Percentiles rank a stretch among this genome's conserved stretches.
phyloP scores from a whole-genome alignment of 1,139 yeast genomes.

The Protomyces gravidus region DNA sequence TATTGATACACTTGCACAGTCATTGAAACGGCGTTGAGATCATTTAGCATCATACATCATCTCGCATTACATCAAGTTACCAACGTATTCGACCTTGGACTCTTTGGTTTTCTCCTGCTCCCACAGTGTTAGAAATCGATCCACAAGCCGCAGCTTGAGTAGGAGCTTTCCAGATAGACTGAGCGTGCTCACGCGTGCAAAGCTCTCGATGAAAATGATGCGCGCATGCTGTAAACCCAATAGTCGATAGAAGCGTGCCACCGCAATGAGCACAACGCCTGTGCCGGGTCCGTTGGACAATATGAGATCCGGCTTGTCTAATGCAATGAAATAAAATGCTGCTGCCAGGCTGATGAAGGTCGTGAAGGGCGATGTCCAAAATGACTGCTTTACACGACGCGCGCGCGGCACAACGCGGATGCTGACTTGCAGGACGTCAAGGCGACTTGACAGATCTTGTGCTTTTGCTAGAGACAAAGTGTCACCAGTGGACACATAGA shows the following conservation, averaged over 20 bases:
- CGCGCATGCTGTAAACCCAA: slow-evolving; percentile 50
- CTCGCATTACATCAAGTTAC: slow-evolving; percentile 55
- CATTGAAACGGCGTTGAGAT: slow-evolving; percentile 4
- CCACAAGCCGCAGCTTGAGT: slow-evolving; percentile 48
- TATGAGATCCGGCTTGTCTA: slow-evolving; percentile 42
- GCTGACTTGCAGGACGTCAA: not conserved
- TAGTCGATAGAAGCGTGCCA: slow-evolving; percentile 52
- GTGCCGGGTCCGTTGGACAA: slow-evolving; percentile 94
- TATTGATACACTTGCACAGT: slow-evolving; percentile 14
- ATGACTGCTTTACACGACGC: slow-evolving; percentile 66
- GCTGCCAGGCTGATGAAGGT: slow-evolving; percentile 43
- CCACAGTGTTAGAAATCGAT: slow-evolving; percentile 90
- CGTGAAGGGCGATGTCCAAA: slow-evolving; percentile 51
- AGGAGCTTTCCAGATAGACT: slow-evolving; percentile 73
- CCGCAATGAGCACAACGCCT: slow-evolving; percentile 68
- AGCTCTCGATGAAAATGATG: slow-evolving; percentile 76
- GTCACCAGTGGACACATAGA: slow-evolving; percentile 32
- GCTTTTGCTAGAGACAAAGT: slow-evolving; percentile 23
- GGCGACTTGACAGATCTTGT: slow-evolving; percentile 6
- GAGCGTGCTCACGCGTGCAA: slow-evolving; percentile 73
- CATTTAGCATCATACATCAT: not conserved
- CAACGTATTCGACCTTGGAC: slow-evolving; percentile 68
- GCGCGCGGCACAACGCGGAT: slow-evolving; percentile 59
- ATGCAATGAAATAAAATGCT: slow-evolving; percentile 38
- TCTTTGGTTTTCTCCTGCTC: slow-evolving; percentile 53